phyloP scores from a whole-genome alignment of 441 rosid genomes.

The Manihot esculenta region DNA sequence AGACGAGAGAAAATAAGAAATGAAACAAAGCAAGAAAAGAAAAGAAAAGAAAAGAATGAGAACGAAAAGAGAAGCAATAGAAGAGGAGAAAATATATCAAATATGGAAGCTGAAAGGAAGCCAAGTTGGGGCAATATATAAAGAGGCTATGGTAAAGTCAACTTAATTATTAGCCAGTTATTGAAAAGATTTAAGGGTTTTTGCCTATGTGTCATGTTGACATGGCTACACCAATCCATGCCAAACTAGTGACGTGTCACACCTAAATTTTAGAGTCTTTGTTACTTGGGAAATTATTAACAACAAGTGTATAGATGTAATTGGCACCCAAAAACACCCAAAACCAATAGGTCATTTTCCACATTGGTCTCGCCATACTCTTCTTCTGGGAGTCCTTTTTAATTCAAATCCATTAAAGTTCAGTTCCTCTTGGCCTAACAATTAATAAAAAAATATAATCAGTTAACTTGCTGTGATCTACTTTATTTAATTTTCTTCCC shows the following conservation, averaged over 20 bases:
- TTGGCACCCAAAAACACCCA: neutral
- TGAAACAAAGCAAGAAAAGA: no score
- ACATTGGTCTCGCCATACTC: neutral
- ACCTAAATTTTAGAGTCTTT: conserved; percentile 9
- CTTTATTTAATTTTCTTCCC: no score
- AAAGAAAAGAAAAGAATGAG: neutral
- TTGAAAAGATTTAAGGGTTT: neutral
- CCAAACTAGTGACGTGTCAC: conserved; percentile 14
- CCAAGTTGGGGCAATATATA: neutral
- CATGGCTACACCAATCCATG: conserved; percentile 6
- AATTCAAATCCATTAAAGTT: neutral
- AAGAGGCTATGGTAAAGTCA: neutral
- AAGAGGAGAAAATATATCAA: neutral
- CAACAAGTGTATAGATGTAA: neutral
- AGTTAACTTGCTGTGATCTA: no score
- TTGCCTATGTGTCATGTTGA: neutral
- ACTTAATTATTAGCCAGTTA: neutral
- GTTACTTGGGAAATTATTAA: neutral
- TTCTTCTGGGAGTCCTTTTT: neutral
- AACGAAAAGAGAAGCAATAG: neutral
- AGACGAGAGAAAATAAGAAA: neutral
- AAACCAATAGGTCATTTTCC: conserved; percentile 3
- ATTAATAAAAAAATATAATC: no score
- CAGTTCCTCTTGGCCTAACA: neutral
- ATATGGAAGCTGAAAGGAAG: neutral